A percentile compares a stretch with the other conserved stretches of the same genome.
These are phyloP conservation scores for Lyophyllum semitale DNA, from an alignment of 768 basidiomycete species.

Conservation along the genomic window DNA sequence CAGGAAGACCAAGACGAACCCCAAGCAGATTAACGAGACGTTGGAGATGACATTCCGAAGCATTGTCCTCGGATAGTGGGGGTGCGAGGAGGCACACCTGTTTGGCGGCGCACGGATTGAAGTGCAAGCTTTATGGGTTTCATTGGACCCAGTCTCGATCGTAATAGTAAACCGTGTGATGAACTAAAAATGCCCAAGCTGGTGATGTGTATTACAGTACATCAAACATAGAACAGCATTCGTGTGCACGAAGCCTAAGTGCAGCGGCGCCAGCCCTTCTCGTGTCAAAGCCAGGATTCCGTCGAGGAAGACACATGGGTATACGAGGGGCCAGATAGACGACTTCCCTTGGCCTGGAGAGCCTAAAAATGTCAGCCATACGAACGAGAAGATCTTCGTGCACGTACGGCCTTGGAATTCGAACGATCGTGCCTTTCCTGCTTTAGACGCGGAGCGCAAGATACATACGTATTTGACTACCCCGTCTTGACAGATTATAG, in stretches of 20 bases:
- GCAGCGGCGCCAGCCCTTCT: neutral
- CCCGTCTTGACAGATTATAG: neutral
- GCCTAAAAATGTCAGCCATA: neutral
- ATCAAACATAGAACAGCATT: neutral
- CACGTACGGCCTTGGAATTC: neutral
- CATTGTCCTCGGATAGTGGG: constrained; percentile 18
- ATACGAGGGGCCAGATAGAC: neutral
- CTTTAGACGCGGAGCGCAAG: neutral
- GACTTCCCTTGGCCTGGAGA: neutral
- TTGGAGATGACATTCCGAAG: constrained; percentile 25
- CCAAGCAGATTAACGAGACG: constrained; percentile 24
- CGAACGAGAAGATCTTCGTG: neutral
- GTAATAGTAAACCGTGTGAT: constrained; percentile 1
- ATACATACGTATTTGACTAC: neutral
- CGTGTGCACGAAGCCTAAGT: constrained; percentile 2
- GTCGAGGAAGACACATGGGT: neutral
- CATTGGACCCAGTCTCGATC: constrained; percentile 16
- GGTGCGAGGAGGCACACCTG: constrained; percentile 2
- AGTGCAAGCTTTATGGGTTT: constrained; percentile 14
- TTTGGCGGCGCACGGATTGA: neutral
- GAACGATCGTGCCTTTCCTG: neutral
- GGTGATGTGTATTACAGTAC: neutral
- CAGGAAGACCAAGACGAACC: constrained; percentile 30
- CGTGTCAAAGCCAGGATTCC: neutral
- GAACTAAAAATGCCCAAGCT: neutral